phyloP scores from a whole-genome alignment of 2,329 filamentous ascomycete species.

The Pestalotiopsis fici region DNA sequence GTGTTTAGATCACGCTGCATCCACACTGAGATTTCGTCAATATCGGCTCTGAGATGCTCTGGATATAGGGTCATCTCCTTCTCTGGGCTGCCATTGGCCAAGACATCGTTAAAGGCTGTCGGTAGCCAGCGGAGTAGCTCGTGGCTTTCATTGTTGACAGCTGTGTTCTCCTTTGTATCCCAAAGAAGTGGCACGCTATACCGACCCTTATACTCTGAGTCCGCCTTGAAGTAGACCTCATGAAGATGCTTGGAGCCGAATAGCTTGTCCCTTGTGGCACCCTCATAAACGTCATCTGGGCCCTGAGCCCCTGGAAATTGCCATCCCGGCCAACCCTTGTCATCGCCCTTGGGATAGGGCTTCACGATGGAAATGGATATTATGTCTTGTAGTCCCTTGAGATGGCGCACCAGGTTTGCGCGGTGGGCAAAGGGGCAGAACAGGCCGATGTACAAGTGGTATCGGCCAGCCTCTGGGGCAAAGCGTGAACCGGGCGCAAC shows the following conservation, averaged over 20 bases:
- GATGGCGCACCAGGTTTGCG: conserved; percentile 55
- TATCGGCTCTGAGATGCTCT: conserved; percentile 40
- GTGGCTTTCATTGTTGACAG: conserved; percentile 62
- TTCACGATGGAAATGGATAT: conserved; percentile 61
- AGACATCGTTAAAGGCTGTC: conserved; percentile 52
- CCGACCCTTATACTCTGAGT: conserved; percentile 59
- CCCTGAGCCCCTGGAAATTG: conserved; percentile 49
- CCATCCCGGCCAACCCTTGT: conserved; percentile 65
- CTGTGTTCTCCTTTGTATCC: conserved; percentile 56
- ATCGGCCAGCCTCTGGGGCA: conserved; percentile 21
- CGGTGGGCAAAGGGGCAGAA: conserved; percentile 69
- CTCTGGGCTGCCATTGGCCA: conserved; percentile 36
- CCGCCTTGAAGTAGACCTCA: conserved; percentile 63
- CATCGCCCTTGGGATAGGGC: conserved; percentile 67
- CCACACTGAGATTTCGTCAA: conserved; percentile 55
- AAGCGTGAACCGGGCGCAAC: conserved; percentile 21
- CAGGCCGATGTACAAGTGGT: conserved; percentile 43
- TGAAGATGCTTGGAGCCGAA: conserved; percentile 61
- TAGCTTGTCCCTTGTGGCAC: conserved; percentile 60
- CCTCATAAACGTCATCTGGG: conserved; percentile 51
- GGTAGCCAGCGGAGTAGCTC: conserved; percentile 61
- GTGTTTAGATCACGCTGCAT: conserved; percentile 57
- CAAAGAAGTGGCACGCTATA: conserved; percentile 64
- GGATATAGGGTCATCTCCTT: conserved; percentile 55
- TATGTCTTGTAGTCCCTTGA: conserved; percentile 56